Evolutionary conservation across 1,284 basidiomycete species (phyloP), one percentile per base, ranked within the genome.

Genomic region (Crepidotus sp.): DNA sequence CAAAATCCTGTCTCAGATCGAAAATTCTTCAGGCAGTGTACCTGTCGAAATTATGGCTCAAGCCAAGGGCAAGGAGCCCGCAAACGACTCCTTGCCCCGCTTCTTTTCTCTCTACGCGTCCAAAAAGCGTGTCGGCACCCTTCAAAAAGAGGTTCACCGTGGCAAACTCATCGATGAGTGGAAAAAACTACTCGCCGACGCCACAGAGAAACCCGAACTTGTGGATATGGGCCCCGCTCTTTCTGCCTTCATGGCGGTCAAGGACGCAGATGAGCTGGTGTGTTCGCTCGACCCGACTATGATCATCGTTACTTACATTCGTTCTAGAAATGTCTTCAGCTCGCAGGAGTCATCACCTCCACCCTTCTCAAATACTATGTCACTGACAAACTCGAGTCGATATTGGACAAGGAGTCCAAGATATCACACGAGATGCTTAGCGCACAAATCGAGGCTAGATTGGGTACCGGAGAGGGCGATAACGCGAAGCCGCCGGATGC

Each of bases 261-360:
- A 97, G 63, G 94, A 98, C 55, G 79, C 82, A 11, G 90, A 96
- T 24, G 95, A 98, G 61, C 59, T 93, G 45, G 92, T 92, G 54
- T 52, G 84, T 68, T 24, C 13, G 25, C 11, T 33, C 29, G 29
- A 25, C 27, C 8, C 14, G 26, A 24, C 49, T 40, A 27, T 50
- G 42, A 31, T 55, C 25, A n/a, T n/a, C n/a, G n/a, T n/a, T n/a
- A n/a, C 55, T 48, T 26, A 40, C 26, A 24, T 17, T 10, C 26
- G 27, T 40, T 17, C 57, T n/a, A 94, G 91, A 88, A 84, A 84
- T 70, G 71, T 50, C 74, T 81, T 21, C 76, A 83, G 51, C 79
- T 68, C 1, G 89, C 93, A 9, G 76, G 87, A 3, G 77, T 73
- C 50, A 69, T 97, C 46, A 91, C 90, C 1, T 90, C 88, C 6